Evolutionary conservation across 257 asterid genomes (phyloP), one percentile per base, ranked within the genome.

Genomic region (Primulina eburnea): DNA sequence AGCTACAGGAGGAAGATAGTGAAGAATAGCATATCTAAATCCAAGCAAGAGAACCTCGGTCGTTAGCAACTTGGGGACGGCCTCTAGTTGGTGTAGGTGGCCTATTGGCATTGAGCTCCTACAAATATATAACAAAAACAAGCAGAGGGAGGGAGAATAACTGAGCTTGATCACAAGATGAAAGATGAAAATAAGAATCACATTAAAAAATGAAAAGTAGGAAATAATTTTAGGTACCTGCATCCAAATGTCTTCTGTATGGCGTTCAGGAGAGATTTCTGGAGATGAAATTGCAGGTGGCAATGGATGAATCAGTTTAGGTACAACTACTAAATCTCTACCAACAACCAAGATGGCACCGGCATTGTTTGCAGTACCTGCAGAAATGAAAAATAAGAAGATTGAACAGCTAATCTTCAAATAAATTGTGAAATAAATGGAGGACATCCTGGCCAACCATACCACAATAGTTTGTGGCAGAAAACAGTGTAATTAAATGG

Each of bases 71-170:
- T 84, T 88, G 97, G 72, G 98, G 98, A 38, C 98, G 97, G 24
- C 99, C 97, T 83, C 99, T 82, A 67, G 99, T 94, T 24, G 99
- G 99, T 8, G 99, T 94, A 32, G 99, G 89, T 11, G 99, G 99
- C 26, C 98, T 84, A 74, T 94, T 92, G 69, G 98, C 98, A 82
- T 91, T 94, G 59, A 94, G 96, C 77, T 94, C 99, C 99, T 94
- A 73, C 8, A 62, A 20, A 73, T 66, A 61, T 70, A 69, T 50
- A 70, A 70, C 34, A 52, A 38, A 58, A 53, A 16, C 21, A 57
- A 20, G 32, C 55, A 43, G 28, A 30, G 35, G 1, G 28, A 29
- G 26, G 59, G 7, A 50, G 21, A 66, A 70, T 62, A 56, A 57
- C 21, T 2, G 18, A 35, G 5, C 18, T 29, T 3, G 76, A 33